A percentile compares a stretch with the other conserved stretches of the same genome.
Evolutionary conservation across 2,329 filamentous ascomycete species (phyloP).

Genomic region (Ophiostoma ulmi): DNA sequence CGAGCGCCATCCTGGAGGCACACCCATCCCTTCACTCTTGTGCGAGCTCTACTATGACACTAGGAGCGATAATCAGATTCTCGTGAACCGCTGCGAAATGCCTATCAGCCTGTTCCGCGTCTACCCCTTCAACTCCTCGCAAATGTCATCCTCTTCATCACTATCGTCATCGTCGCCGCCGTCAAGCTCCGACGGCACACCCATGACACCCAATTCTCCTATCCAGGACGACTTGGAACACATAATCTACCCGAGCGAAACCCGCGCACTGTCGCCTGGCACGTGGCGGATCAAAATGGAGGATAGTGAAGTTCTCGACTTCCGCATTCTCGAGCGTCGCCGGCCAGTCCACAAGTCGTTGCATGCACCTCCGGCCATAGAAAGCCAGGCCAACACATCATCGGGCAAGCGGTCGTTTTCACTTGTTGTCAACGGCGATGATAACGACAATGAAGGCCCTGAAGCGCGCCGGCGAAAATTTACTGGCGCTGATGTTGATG

Average conservation of each 20-base stretch:
- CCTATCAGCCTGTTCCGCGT: conserved; percentile 48
- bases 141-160: neutral
- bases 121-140: conserved; percentile 31
- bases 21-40: conserved; percentile 48
- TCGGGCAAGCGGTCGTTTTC: conserved; percentile 47
- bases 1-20: conserved; percentile 40
- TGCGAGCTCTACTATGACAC: conserved; percentile 58
- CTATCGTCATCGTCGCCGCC: conserved; percentile 32
- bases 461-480: conserved; percentile 34
- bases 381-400: conserved; percentile 36
- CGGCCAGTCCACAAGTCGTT: conserved; percentile 33
- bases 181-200: conserved; percentile 31
- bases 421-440: conserved; percentile 40
- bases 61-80: conserved; percentile 53
- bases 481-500: conserved; percentile 31
- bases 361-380: conserved; percentile 20
- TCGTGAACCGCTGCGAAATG: conserved; percentile 51
- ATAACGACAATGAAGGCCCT: conserved; percentile 32
- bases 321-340: conserved; percentile 51
- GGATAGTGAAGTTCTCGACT: conserved; percentile 50
- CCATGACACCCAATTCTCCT: conserved; percentile 16
- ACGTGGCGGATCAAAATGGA: conserved; percentile 53
- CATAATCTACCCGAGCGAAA: conserved; percentile 40
- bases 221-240: conserved; percentile 30
- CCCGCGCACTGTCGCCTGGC: conserved; percentile 48